phyloP scores from a whole-genome alignment of 1,139 yeast species.

The Saccharomycopsis hybrid region DNA sequence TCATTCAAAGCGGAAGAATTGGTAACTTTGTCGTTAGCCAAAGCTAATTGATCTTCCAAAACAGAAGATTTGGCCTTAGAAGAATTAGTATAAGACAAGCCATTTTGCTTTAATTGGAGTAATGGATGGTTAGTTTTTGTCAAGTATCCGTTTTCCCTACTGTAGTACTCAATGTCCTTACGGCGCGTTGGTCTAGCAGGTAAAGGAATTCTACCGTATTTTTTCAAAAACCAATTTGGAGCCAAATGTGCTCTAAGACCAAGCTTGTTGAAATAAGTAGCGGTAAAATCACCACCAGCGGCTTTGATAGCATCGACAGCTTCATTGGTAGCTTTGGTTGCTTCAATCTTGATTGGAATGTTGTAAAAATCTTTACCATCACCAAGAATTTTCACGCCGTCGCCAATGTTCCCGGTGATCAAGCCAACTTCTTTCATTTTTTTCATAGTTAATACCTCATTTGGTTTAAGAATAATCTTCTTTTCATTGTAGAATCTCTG shows the following conservation, averaged over 20 bases:
- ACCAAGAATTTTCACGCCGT: conserved; percentile 80
- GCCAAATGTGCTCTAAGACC: conserved; percentile 70
- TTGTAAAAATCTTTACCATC: conserved; percentile 52
- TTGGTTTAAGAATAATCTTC: conserved; percentile 56
- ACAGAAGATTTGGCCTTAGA: conserved; percentile 7
- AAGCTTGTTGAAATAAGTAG: conserved; percentile 61
- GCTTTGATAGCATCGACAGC: conserved; percentile 72
- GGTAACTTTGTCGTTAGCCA: conserved; percentile 1
- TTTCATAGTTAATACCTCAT: conserved; percentile 59
- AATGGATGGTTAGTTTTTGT: conserved; percentile 14
- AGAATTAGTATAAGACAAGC: neutral
- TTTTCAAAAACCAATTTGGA: conserved; percentile 63
- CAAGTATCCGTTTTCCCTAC: conserved; percentile 30
- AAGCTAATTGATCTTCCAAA: conserved; percentile 14
- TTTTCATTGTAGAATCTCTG: conserved; percentile 61
- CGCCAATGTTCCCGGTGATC: conserved; percentile 61
- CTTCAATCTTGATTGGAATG: conserved; percentile 63
- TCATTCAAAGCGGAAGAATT: conserved; percentile 2
- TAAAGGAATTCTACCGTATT: conserved; percentile 74
- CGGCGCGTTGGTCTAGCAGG: conserved; percentile 82
- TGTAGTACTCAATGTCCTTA: conserved; percentile 74
- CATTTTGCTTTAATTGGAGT: conserved; percentile 9
- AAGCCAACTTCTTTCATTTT: conserved; percentile 63
- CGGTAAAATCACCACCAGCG: conserved; percentile 65
- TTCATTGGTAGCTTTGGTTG: conserved; percentile 67